A percentile compares a stretch with the other conserved stretches of the same genome.
Evolutionary conservation across 2,329 filamentous ascomycete species (phyloP).

Genomic region (Cercospora brassicicola): DNA sequence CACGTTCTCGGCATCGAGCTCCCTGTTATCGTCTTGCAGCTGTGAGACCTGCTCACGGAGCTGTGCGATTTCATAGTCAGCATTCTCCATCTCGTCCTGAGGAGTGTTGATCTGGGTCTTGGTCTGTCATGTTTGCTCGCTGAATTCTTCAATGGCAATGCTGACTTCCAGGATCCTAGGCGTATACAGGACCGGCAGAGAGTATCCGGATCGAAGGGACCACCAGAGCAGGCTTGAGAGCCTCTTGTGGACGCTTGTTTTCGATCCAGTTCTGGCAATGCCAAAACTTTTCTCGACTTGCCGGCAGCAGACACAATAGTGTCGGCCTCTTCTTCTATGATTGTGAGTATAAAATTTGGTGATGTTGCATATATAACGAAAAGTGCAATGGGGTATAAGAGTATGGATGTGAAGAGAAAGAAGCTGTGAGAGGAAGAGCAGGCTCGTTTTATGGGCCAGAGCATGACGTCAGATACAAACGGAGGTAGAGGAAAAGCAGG

Average conservation of each 20-base stretch:
- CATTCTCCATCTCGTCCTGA: not conserved
- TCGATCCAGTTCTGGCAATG: not conserved
- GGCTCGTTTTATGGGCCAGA: not conserved
- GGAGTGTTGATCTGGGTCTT: not conserved
- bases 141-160: not conserved
- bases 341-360: not conserved
- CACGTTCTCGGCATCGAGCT: too few species aligned
- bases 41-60: not conserved
- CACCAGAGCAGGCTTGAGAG: not conserved
- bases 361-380: not conserved
- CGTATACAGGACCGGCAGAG: not conserved
- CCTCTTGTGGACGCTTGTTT: not conserved
- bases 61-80: not conserved
- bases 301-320: not conserved
- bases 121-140: not conserved
- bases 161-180: not conserved
- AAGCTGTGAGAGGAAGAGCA: not conserved
- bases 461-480: not conserved
- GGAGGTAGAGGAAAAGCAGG: not conserved
- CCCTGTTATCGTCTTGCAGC: too few species aligned
- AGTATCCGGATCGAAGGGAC: not conserved
- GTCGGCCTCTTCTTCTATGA: not conserved
- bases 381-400: not conserved
- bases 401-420: not conserved
- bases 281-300: not conserved